Evolutionary conservation across 441 rosid genomes (phyloP).

Genomic region (Corymbia calophylla): DNA sequence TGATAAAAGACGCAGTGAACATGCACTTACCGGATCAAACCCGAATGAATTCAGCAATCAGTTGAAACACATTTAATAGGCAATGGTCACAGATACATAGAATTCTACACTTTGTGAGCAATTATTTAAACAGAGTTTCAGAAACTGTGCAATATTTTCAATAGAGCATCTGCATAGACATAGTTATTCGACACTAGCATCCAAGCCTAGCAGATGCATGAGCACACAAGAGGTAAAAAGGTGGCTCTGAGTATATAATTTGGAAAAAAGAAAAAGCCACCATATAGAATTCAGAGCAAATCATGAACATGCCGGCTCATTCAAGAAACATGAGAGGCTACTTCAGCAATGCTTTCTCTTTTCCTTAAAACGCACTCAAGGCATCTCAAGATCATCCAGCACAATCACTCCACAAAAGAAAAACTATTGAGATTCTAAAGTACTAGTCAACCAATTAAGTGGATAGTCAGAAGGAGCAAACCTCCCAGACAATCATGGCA

Average conservation of each 20-base stretch:
- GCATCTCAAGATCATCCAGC: background rate
- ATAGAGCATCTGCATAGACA: background rate
- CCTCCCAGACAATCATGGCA: conserved; percentile 16
- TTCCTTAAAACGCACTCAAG: background rate
- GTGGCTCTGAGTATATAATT: background rate
- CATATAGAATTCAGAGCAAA: background rate
- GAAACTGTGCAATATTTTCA: background rate
- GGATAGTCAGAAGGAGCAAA: background rate
- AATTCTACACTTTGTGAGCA: background rate
- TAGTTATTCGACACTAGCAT: background rate
- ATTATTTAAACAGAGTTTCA: background rate
- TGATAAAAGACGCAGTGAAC: background rate
- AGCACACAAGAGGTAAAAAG: background rate
- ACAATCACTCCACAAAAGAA: background rate
- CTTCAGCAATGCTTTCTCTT: background rate
- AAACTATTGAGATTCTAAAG: background rate
- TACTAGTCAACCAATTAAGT: background rate
- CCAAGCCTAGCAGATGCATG: background rate
- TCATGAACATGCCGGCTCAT: background rate
- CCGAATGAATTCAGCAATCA: background rate
- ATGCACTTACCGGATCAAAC: background rate
- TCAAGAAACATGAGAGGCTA: background rate
- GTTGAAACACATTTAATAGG: background rate
- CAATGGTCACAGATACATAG: background rate
- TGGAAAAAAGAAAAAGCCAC: background rate